Evolutionary conservation across 768 basidiomycete genomes (phyloP).

Genomic region (Strobilomyces confusus): DNA sequence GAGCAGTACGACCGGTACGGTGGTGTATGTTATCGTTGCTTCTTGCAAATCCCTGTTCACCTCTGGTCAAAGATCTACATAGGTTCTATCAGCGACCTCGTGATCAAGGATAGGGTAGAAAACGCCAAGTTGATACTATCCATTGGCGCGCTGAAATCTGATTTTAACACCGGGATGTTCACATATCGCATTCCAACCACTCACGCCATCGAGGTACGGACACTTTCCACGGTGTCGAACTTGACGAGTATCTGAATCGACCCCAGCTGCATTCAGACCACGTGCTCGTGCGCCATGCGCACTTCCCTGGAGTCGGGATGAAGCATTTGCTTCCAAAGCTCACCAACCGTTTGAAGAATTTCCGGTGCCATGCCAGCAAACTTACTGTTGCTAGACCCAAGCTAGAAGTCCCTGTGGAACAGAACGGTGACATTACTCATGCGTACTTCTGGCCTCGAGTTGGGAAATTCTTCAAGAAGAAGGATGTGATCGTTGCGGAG

Average conservation of each 20-base stretch:
- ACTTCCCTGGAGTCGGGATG: constrained; percentile 68
- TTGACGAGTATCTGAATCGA: not conserved
- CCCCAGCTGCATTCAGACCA: constrained; percentile 71
- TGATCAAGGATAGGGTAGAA: constrained; percentile 70
- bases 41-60: not conserved
- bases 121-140: constrained; percentile 70
- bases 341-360: constrained; percentile 47
- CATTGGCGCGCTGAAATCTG: constrained; percentile 64
- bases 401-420: constrained; percentile 47
- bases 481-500: constrained; percentile 82
- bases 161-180: constrained; percentile 90
- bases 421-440: constrained; percentile 59
- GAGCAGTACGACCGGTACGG: constrained; percentile 74
- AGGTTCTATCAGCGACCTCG: constrained; percentile 64
- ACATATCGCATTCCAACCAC: constrained; percentile 63
- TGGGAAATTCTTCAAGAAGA: constrained; percentile 61
- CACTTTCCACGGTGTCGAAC: not conserved
- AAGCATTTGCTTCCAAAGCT: constrained; percentile 73
- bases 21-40: constrained; percentile 51
- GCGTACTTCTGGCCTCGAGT: constrained; percentile 83
- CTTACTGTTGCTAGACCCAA: constrained; percentile 43
- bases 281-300: constrained; percentile 60
- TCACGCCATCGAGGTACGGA: constrained; percentile 58
- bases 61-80: constrained; percentile 57
- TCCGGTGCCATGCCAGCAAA: constrained; percentile 36